A percentile compares a stretch with the other conserved stretches of the same genome.
Evolutionary conservation across 1,284 basidiomycete species (phyloP).

Genomic region (Ustilago lituana): DNA sequence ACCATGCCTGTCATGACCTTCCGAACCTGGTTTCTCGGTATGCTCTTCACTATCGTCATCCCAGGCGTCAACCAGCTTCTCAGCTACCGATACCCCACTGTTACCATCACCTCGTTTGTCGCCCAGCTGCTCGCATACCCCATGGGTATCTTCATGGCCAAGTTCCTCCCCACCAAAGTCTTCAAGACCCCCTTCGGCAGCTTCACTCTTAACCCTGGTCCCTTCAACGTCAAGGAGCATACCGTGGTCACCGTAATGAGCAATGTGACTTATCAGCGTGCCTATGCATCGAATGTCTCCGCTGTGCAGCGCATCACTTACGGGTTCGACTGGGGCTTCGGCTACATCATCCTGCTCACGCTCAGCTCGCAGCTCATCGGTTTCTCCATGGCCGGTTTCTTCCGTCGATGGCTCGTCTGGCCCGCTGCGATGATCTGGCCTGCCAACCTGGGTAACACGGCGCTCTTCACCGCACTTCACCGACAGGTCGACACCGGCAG

Average conservation of each 20-base stretch:
- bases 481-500: constrained; percentile 40
- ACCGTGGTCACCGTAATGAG: constrained; percentile 67
- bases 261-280: constrained; percentile 67
- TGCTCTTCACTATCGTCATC: constrained; percentile 59
- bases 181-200: constrained; percentile 51
- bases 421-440: constrained; percentile 66
- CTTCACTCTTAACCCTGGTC: constrained; percentile 60
- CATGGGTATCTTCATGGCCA: constrained; percentile 48
- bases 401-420: constrained; percentile 58
- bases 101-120: constrained; percentile 53
- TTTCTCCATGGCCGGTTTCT: constrained; percentile 59
- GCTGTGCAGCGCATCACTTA: constrained; percentile 50
- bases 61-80: constrained; percentile 62
- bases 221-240: constrained; percentile 65
- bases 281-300: constrained; percentile 68
- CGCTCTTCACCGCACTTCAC: constrained; percentile 60
- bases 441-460: constrained; percentile 51
- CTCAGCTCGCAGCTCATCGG: constrained; percentile 70
- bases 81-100: constrained; percentile 59
- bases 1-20: constrained; percentile 63
- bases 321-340: constrained; percentile 61
- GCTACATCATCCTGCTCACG: constrained; percentile 68
- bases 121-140: constrained; percentile 58
- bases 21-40: constrained; percentile 59
- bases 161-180: constrained; percentile 46